Base-by-base conservation (phyloP, 2,329 filamentous ascomycete genomes). In the Colletotrichum siamense region DNA sequence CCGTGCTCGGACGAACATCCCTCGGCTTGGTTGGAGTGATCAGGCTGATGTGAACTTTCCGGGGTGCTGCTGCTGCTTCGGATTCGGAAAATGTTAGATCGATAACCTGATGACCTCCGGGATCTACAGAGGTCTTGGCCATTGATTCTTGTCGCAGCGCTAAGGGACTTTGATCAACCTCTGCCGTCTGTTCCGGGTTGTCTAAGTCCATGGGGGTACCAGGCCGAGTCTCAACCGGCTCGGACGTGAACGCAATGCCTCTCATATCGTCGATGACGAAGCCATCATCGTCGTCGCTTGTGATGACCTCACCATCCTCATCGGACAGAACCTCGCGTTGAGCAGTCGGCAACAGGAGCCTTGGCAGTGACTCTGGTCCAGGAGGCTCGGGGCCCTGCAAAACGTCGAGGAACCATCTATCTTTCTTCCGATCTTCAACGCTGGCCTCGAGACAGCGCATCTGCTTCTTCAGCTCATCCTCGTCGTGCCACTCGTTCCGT, bases 381-480 rank as follows among this genome's bases (percentile, higher is more conserved):
- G 85, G 82, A 1, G 88, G 87, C 63, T 84, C 84, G 16, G 84
- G 86, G 22, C 85, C 85, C 52, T 84, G 83, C 6, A 92, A 84
- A 28, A 90, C 79, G 8, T 82, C 78, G n/a, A 90, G 85, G 5
- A 86, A 81, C 90, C 91, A 93, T 9, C 81, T 80, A 10, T 88
- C 82, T 52, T 90, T 83, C 79, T 93, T 86, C 65, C 90, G 89
- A 71, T 94, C 89, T 44, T 91, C 89, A 1, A 98, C 84, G 5
- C 89, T 95, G 6, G 87, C 85, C 75, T 96, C 92, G 71, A 98
- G 85, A 44, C 85, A 89, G 13, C 85, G 83, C 65, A 92, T 92
- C 79, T 92, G 90, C 8, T 84, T 85, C 30, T 87, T 84, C 16
- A 97, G 81, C 16, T 92, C 88, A 2, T 83, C 79, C 26, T 86